Evolutionary conservation across 768 basidiomycete genomes (phyloP), one percentile per base, ranked within the genome.

Genomic region (Trametes villosa): DNA sequence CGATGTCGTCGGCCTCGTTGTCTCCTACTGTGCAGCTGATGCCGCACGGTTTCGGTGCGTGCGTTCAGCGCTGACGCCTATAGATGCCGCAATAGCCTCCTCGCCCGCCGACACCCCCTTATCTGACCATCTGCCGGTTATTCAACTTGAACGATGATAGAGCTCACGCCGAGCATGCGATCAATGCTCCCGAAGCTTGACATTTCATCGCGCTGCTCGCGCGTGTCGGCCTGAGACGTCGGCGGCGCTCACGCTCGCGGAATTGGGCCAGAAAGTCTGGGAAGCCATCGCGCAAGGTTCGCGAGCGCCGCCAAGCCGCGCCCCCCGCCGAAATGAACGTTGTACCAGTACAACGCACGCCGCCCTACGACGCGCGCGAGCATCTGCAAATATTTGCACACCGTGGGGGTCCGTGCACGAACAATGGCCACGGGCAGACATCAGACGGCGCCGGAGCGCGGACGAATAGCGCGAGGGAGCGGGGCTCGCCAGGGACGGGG

Each of bases 1-100:
- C 42, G 42, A 47, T 48, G 46, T 29, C 46, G 27, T 4, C 7
- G 27, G 46, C 46, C 50, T 59, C 46, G 52, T 57, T 53, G 42
- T 41, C 47, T 42, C 54, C 50, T 31, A 27, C 27, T 15, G 13
- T 11, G 24, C 50, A 40, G 47, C 53, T 71, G 67, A 69, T 69
- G 70, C 60, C 70, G 59, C 57, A 61, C 67, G 68, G 63, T 56
- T 60, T 20, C 49, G 60, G 64, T 67, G 67, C 62, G 61, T 62
- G 38, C 58, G n/a, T n/a, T n/a, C n/a, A n/a, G n/a, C n/a, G 31
- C 20, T 55, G 60, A 62, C 64, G 54, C 53, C 58, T 27, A 34
- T 15, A 36, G 34, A 24, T 38, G 45, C 44, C 27, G 11, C 44
- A 26, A 9, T 45, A n/a, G n/a, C 13, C 8, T 34, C n/a, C 13